Evolutionary conservation across 2,329 filamentous ascomycete species (phyloP), one percentile per base, ranked within the genome.

Genomic region (Fusarium floridanum): DNA sequence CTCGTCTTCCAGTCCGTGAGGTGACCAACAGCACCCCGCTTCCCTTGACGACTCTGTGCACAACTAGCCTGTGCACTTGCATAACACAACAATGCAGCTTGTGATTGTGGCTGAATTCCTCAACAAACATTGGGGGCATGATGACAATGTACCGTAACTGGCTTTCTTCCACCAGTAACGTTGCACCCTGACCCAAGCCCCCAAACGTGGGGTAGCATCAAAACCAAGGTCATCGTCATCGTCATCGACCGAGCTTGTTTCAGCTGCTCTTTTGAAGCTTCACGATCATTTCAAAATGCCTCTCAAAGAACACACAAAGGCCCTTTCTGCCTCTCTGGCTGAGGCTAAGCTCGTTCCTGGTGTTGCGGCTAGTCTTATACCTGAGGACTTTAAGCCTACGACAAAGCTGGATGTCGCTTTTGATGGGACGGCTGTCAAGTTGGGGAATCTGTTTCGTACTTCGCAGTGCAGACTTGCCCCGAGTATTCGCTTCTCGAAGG

Each of bases 361-460:
- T 11, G 67, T 81, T 4, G 84, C 84, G n/a, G 76, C 77, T 10
- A 73, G 41, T 16, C 72, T 88, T 50, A 84, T 88, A 45, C 83
- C 85, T 0, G 71, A 78, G 11, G 74, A 71, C 29, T 89, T 89
- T 77, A 80, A 78, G 53, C 86, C 87, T 2, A 81, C 80, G 5
- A 83, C 84, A 6, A 72, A 82, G 37, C 81, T 88, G 6, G 70
- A 71, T 9, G 76, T 89, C 16, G 75, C 80, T 11, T 82, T 83
- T 61, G 79, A 77, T 5, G 83, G 66, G n/a, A 82, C 80, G 62
- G 64, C 67, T 5, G 80, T 84, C 3, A 72, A 82, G 3, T 62
- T 83, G 24, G 85, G 85, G 2, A 85, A 82, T 39, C 77, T 85
- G 36, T 83, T 86, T 74, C 83, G 84, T 50, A 81, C 81, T 10